Evolutionary conservation across 495 filamentous ascomycete genomes (phyloP).

Genomic region (Terfezia boudieri): DNA sequence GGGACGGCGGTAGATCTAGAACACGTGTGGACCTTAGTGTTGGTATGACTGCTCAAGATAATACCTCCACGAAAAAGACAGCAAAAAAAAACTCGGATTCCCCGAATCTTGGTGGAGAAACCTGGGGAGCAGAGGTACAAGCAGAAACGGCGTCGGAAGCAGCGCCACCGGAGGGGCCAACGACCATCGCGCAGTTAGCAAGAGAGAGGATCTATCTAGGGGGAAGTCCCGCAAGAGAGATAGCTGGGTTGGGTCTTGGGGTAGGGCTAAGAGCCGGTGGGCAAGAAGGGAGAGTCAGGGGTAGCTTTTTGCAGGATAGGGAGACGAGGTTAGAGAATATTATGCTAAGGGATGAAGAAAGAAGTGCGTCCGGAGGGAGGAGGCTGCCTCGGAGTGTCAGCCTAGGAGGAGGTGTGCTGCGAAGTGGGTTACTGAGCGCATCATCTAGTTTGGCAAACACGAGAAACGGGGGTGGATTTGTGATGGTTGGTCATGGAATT

Average conservation of each 20-base stretch:
- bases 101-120: background rate
- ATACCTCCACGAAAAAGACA: background rate
- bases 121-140: background rate
- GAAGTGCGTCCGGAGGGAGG: background rate
- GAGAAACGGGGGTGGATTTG: background rate
- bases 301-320: background rate
- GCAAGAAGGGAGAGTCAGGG: background rate
- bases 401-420: background rate
- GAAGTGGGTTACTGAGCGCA: background rate
- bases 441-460: background rate
- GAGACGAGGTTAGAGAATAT: background rate
- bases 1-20: background rate
- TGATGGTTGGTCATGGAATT: background rate
- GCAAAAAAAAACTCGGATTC: background rate
- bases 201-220: background rate
- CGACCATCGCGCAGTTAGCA: background rate
- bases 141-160: background rate
- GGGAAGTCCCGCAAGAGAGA: background rate
- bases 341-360: background rate
- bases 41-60: too few species aligned
- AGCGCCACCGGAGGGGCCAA: too few species aligned
- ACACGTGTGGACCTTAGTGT: too few species aligned
- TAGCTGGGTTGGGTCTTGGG: background rate
- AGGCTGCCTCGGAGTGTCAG: background rate
- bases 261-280: background rate